Evolutionary conservation across 306 rosid species (phyloP).

Genomic region (Cicer cuneatum): DNA sequence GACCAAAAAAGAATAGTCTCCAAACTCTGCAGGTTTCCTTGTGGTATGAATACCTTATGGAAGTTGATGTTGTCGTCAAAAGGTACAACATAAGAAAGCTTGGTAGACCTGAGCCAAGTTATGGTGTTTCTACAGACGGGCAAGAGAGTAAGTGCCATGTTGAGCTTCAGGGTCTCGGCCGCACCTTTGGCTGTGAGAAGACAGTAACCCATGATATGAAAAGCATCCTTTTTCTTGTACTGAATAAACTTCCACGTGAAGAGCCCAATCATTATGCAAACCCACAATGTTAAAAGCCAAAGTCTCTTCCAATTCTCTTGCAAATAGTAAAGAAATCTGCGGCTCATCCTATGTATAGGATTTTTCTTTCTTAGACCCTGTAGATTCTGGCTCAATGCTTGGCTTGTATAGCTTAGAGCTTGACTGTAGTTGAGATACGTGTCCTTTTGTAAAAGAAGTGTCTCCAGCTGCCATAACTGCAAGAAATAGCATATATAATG

Average conservation of each 20-base stretch:
- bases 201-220: constrained; percentile 81
- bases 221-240: constrained; percentile 70
- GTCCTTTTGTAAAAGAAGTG: constrained; percentile 91
- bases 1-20: not conserved
- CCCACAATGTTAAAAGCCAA: constrained; percentile 84
- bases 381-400: constrained; percentile 96
- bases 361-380: constrained; percentile 82
- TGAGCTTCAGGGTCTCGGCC: constrained; percentile 90
- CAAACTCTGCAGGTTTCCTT: not conserved
- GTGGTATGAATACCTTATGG: constrained; percentile 71
- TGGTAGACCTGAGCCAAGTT: constrained; percentile 92
- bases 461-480: constrained; percentile 98
- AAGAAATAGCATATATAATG: constrained; percentile 26
- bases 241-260: constrained; percentile 86
- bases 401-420: constrained; percentile 98
- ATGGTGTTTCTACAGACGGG: constrained; percentile 97
- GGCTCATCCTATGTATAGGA: constrained; percentile 76
- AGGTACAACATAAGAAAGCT: constrained; percentile 66
- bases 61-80: constrained; percentile 99
- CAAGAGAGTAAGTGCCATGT: constrained; percentile 90
- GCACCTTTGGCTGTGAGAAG: constrained; percentile 90
- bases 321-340: constrained; percentile 69
- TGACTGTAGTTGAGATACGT: constrained; percentile 96
- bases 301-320: constrained; percentile 95
- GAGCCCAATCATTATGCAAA: constrained; percentile 72